These are phyloP conservation scores for Talaromyces borbonicus DNA, from an alignment of 495 filamentous ascomycete genomes.

Conservation along the genomic window DNA sequence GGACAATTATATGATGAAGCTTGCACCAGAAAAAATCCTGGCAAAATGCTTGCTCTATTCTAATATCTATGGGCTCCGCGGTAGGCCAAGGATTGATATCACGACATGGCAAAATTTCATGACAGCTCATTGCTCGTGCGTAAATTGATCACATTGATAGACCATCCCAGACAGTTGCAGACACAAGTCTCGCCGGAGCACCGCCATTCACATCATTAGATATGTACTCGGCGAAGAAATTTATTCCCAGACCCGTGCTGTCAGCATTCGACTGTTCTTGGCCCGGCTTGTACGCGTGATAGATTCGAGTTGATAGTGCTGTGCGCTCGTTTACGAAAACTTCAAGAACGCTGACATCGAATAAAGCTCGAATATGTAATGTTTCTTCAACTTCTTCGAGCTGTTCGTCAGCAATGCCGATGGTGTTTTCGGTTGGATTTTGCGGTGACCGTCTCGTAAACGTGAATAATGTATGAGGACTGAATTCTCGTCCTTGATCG, in stretches of 20 bases:
- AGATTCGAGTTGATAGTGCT: slow-evolving; percentile 28
- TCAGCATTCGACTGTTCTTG: not conserved
- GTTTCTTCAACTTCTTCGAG: slow-evolving; percentile 19
- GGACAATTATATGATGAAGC: no score
- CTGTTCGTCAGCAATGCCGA: not conserved
- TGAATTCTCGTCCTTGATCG: slow-evolving; percentile 22
- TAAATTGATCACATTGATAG: no score
- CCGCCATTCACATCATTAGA: not conserved
- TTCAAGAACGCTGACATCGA: slow-evolving; percentile 29
- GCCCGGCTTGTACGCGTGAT: slow-evolving; percentile 5
- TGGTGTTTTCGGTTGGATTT: no score
- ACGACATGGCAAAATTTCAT: no score
- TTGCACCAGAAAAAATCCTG: no score
- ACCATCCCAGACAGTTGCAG: not conserved
- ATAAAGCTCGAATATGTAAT: slow-evolving; percentile 25
- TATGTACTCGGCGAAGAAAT: not conserved
- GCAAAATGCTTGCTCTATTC: no score
- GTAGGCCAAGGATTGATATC: no score
- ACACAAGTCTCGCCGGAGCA: not conserved
- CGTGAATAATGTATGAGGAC: slow-evolving; percentile 31
- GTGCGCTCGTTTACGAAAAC: slow-evolving; percentile 32
- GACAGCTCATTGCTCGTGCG: no score
- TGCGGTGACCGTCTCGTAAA: slow-evolving; percentile 6
- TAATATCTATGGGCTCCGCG: no score
- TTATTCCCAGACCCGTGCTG: not conserved